A percentile compares a stretch with the other conserved stretches of the same genome.
Conservation (phyloP, 2,329 filamentous ascomycete genomes). For the Paracoccidioides brasiliensis region DNA sequence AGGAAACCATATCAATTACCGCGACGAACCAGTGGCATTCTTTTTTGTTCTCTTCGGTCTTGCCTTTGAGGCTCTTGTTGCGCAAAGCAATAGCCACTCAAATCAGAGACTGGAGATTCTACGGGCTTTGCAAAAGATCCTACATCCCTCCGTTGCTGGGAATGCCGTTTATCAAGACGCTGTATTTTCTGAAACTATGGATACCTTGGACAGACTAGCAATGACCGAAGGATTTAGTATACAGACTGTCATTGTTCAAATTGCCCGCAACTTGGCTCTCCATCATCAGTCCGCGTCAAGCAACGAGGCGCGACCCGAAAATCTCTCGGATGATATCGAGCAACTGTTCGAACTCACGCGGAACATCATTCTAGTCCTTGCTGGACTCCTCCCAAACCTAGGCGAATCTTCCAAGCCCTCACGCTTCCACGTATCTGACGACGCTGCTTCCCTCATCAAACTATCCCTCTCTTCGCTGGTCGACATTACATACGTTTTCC, state of each 20-base stretch:
- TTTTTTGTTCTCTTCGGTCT: conserved; percentile 97
- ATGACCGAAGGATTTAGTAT: conserved; percentile 82
- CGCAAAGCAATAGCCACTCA: conserved; percentile 55
- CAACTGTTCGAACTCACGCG: conserved; percentile 93
- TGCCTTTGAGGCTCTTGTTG: conserved; percentile 87
- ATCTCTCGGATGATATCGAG: conserved; percentile 91
- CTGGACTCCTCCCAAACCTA: conserved; percentile 68
- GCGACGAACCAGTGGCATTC: conserved; percentile 93
- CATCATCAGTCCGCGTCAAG: conserved; percentile 79
- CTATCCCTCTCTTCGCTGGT: conserved; percentile 77
- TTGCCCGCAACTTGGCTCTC: conserved; percentile 77
- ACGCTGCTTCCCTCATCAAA: conserved; percentile 67
- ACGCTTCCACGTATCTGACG: conserved; percentile 71
- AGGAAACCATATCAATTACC: conserved; percentile 81
- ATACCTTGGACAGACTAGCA: conserved; percentile 81
- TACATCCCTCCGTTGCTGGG: conserved; percentile 86
- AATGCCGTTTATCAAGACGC: conserved; percentile 94
- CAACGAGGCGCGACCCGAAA: conserved; percentile 52
- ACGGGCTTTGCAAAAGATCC: conserved; percentile 82
- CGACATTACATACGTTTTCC: conserved; percentile 90
- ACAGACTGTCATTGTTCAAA: conserved; percentile 85
- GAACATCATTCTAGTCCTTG: conserved; percentile 87
- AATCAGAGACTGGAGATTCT: conserved; percentile 80
- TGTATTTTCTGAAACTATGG: conserved; percentile 94
- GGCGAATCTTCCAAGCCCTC: conserved; percentile 43